Percentiles rank a stretch among this genome's conserved stretches.
phyloP scores from a whole-genome alignment of 352 stramenopile species.

The Pilasporangium apinafurcum region DNA sequence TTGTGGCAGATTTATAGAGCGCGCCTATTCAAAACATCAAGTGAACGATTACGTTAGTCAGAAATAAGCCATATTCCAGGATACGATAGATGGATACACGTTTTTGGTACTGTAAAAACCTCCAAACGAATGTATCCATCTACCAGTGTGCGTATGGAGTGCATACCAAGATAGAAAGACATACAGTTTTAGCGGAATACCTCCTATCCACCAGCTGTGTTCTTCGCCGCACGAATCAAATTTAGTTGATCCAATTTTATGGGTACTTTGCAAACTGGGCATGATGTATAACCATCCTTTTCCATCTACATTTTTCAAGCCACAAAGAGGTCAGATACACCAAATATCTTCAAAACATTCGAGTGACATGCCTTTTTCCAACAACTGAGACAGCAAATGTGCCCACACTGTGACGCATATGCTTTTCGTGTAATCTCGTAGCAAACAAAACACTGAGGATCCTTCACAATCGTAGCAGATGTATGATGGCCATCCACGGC shows the following conservation, averaged over 20 bases:
- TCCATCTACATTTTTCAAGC: slow-evolving; percentile 42
- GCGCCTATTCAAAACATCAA: too few species aligned
- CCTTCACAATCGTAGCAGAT: slow-evolving; percentile 49
- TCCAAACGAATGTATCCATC: too few species aligned
- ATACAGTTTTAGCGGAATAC: background rate
- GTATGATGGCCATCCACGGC: slow-evolving; percentile 10
- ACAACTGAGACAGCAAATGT: slow-evolving; percentile 78
- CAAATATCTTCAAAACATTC: too few species aligned
- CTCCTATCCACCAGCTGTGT: slow-evolving; percentile 1
- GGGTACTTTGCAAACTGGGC: slow-evolving; percentile 67
- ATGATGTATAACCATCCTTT: slow-evolving; percentile 64
- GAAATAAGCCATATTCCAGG: too few species aligned
- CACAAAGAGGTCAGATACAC: slow-evolving; percentile 5
- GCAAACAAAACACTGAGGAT: slow-evolving; percentile 81
- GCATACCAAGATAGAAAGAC: background rate
- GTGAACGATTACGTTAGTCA: too few species aligned
- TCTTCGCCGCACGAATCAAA: slow-evolving; percentile 63
- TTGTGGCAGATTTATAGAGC: too few species aligned
- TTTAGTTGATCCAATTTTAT: slow-evolving; percentile 65
- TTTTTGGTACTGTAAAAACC: too few species aligned
- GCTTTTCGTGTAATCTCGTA: slow-evolving; percentile 78
- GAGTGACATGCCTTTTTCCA: slow-evolving; percentile 58
- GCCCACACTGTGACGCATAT: slow-evolving; percentile 68
- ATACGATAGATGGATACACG: too few species aligned
- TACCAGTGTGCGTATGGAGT: too few species aligned